Evolutionary conservation across 1,284 basidiomycete genomes (phyloP).

Genomic region (Marasmius oreades): DNA sequence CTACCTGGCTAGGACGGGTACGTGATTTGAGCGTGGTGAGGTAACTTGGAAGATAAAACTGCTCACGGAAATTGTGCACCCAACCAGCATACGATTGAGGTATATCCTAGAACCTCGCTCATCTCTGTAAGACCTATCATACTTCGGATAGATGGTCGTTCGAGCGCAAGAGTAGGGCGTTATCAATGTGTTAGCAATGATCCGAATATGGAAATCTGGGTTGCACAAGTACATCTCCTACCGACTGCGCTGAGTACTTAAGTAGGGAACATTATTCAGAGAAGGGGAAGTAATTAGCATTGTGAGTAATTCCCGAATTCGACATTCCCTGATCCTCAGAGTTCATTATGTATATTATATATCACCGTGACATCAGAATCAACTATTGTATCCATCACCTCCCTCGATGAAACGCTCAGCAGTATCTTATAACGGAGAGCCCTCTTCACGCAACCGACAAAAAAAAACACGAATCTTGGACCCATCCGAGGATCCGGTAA

Average conservation of each 20-base stretch:
- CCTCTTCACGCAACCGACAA: slow-evolving; percentile 29
- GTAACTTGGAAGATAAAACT: neutral
- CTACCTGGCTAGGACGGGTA: slow-evolving; percentile 54
- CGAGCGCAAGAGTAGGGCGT: neutral
- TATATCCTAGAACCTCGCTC: slow-evolving; percentile 65
- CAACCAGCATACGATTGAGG: slow-evolving; percentile 85
- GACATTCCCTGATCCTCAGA: too few species aligned
- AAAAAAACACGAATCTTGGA: slow-evolving; percentile 85
- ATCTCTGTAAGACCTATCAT: slow-evolving; percentile 19
- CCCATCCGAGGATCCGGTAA: slow-evolving; percentile 66
- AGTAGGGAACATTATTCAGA: neutral
- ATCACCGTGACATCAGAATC: too few species aligned
- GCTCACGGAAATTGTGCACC: slow-evolving; percentile 91
- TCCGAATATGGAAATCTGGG: neutral
- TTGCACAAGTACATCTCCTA: too few species aligned
- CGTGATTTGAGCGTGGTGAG: slow-evolving; percentile 7
- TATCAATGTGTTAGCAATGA: neutral
- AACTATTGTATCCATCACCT: slow-evolving; percentile 42
- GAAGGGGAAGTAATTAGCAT: too few species aligned
- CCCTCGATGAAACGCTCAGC: slow-evolving; percentile 57
- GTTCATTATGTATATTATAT: too few species aligned
- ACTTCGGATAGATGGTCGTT: neutral
- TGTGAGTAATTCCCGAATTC: too few species aligned
- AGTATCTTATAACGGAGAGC: slow-evolving; percentile 33
- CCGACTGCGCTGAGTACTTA: too few species aligned